Evolutionary conservation across 192 early-diverging fungal genomes (phyloP).

Genomic region (Mycoemilia scoparia): DNA sequence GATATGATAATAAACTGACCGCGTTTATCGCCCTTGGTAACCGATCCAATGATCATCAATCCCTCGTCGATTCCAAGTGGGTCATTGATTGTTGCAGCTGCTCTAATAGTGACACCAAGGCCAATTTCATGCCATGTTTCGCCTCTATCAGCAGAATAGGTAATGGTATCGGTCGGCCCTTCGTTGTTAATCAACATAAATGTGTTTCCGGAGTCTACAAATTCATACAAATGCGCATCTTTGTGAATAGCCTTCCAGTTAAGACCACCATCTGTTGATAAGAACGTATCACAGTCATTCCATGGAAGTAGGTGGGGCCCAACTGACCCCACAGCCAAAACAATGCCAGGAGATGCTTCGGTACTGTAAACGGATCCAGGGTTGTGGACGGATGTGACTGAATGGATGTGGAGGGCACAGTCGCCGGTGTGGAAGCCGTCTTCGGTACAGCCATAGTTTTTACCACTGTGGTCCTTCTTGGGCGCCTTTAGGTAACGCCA

Average conservation of each 20-base stretch:
- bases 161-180: slow-evolving; percentile 30
- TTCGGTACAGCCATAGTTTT: slow-evolving; percentile 34
- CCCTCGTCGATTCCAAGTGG: slow-evolving; percentile 55
- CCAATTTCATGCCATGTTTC: slow-evolving; percentile 38
- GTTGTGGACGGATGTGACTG: slow-evolving; percentile 47
- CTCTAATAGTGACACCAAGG: slow-evolving; percentile 31
- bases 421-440: slow-evolving; percentile 21
- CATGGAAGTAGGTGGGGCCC: slow-evolving; percentile 50
- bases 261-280: slow-evolving; percentile 69
- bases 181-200: slow-evolving; percentile 54
- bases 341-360: slow-evolving; percentile 52
- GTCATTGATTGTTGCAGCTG: slow-evolving; percentile 56
- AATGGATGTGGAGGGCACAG: slow-evolving; percentile 78
- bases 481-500: slow-evolving; percentile 63
- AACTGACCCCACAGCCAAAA: slow-evolving; percentile 85
- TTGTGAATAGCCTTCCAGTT: slow-evolving; percentile 46
- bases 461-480: slow-evolving; percentile 31
- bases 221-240: slow-evolving; percentile 69
- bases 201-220: slow-evolving; percentile 63
- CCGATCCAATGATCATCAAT: slow-evolving; percentile 41
- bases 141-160: slow-evolving; percentile 66
- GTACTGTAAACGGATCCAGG: slow-evolving; percentile 57
- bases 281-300: slow-evolving; percentile 63
- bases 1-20: slow-evolving; percentile 33
- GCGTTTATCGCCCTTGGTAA: slow-evolving; percentile 7